Evolutionary conservation across 495 filamentous ascomycete genomes (phyloP), one percentile per base, ranked within the genome.

Genomic region (Lasiosphaeris hirsuta): DNA sequence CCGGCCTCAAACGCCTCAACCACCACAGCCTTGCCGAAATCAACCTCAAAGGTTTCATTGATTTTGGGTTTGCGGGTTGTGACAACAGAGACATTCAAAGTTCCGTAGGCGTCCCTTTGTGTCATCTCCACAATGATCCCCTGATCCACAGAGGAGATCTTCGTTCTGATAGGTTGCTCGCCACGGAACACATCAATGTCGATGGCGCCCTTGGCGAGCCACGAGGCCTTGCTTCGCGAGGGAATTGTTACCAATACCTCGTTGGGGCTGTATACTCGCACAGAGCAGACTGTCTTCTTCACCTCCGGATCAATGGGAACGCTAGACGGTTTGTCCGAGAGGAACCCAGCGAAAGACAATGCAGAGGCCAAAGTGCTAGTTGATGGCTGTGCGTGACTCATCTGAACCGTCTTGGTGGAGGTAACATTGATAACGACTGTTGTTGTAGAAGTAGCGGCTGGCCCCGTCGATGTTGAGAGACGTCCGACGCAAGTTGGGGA

Each of bases 51-150:
- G 0, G 75, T 75, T 63, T 79, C 73, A 54, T 78, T 75, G 48
- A 78, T 68, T 59, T 68, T 75, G 15, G 77, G 76, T 38, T 64
- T 71, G 48, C 69, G 68, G 15, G 64, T 74, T 2, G 74, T 78
- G 43, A 71, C 68, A 38, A 80, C 74, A 0, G 72, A 69, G 15
- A 80, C 68, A 44, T 71, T 73, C 17, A 80, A 44, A 23, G 70
- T 59, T 34, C 73, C 76, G 23, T 78, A 56, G 13, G 75, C 75
- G 19, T 78, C 72, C 30, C 68, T 71, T 9, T 61, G 49, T 15
- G 57, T 55, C 36, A 80, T 63, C 48, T 74, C 70, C n/a, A 78
- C 69, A 19, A 77, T 23, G 50, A 80, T 69, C 2, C 77, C 77
- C 19, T 77, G 72, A 23, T 76, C 72, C 35, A 73, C 59, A 7